Evolutionary conservation across 2,329 filamentous ascomycete genomes (phyloP), one percentile per base, ranked within the genome.

Genomic region (Calonectria pauciramosa): DNA sequence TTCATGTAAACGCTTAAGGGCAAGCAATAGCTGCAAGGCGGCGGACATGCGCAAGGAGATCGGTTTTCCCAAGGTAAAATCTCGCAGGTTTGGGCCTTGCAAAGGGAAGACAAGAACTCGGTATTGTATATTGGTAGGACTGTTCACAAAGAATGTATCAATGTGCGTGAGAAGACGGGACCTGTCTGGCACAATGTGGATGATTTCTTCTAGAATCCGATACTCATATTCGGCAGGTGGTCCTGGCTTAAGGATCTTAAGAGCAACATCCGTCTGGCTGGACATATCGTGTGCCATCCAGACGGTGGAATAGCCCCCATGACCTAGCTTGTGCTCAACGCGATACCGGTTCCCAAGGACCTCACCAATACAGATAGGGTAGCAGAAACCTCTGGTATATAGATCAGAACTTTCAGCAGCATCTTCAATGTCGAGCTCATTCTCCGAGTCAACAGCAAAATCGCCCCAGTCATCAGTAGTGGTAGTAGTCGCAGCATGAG

Each of bases 251-350:
- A 73, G 70, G 32, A 76, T 73, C 41, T 74, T 77, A 16, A 77
- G 73, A 23, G 75, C 73, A 60, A 77, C 67, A 18, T 75, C 59
- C 23, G 16, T 70, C 20, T 64, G 18, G 9, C 9, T 51, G 11
- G 36, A 36, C 26, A 73, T 60, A 28, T 74, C 69, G 38, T 76
- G 59, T 44, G 83, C 86, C 71, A 88, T 83, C 87, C 86, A 88
- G 63, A 88, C 86, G 4, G 86, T 88, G 8, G 85, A 86, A 78
- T 80, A 86, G 14, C 83, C 83, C 32, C 87, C 86, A 72, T 81
- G 86, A 65, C 86, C 86, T 52, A 88, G 78, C 75, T 88, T 88
- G 66, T 86, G 83, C 51, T 85, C 75, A 51, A 87, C 78, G 59
- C 82, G 80, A 75, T 88, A 89, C 23, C 80, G 82, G 73, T 83